Percentiles rank a stretch among this genome's conserved stretches.
These are phyloP conservation scores for Nothophaeocryptopus gaeumannii DNA, from an alignment of 2,329 filamentous ascomycete species.

Conservation along the genomic window DNA sequence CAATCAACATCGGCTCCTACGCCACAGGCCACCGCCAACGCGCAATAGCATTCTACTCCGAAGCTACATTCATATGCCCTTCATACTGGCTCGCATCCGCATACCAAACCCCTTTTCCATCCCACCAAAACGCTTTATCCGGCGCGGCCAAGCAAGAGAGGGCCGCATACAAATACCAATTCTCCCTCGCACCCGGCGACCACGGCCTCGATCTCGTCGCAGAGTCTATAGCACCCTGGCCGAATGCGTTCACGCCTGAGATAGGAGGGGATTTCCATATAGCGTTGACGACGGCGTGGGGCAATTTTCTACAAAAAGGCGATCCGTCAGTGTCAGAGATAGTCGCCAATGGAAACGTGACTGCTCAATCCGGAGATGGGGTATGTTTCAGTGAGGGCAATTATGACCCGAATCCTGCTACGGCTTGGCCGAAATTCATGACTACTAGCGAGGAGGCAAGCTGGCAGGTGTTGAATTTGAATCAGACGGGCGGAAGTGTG, in stretches of 20 bases:
- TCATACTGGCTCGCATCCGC: conserved; percentile 53
- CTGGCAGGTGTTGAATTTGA: conserved; percentile 41
- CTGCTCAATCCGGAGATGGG: too few relatives aligned
- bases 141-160: too few relatives aligned
- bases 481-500: conserved; percentile 36
- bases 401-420: too few relatives aligned
- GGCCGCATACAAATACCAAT: conserved; percentile 44
- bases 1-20: conserved; percentile 47
- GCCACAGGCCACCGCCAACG: conserved; percentile 38
- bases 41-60: conserved; percentile 53
- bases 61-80: conserved; percentile 53
- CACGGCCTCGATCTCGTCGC: conserved; percentile 38
- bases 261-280: too few relatives aligned
- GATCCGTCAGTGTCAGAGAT: conserved; percentile 37
- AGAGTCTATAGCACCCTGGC: too few relatives aligned
- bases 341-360: too few relatives aligned
- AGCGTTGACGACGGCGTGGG: conserved; percentile 34
- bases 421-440: conserved; percentile 27
- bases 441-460: conserved; percentile 31
- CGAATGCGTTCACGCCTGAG: too few relatives aligned
- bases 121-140: too few relatives aligned
- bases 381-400: too few relatives aligned
- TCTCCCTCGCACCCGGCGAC: conserved; percentile 43
- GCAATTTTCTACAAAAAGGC: conserved; percentile 46
- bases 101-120: conserved; percentile 27